Evolutionary conservation across 1,139 yeast genomes (phyloP).

Genomic region (Kodamaea suecica): DNA sequence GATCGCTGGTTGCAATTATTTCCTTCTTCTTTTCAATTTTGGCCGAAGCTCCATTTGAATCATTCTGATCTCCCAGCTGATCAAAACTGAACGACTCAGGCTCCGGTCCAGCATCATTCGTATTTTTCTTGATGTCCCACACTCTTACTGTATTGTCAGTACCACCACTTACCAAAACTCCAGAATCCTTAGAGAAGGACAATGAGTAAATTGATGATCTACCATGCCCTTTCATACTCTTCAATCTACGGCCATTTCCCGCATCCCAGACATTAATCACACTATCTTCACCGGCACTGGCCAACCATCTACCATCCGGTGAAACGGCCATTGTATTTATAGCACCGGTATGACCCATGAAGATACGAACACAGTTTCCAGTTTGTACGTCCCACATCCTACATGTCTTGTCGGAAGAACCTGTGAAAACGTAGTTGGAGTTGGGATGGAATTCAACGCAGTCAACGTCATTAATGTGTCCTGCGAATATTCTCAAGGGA

Average conservation of each 20-base stretch:
- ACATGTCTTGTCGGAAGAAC: constrained; percentile 92
- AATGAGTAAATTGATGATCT: constrained; percentile 81
- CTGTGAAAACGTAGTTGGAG: constrained; percentile 89
- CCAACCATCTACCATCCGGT: constrained; percentile 96
- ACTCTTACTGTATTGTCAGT: constrained; percentile 92
- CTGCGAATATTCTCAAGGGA: constrained; percentile 94
- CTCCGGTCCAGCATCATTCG: constrained; percentile 74
- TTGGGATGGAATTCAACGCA: constrained; percentile 95
- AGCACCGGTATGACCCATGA: constrained; percentile 90
- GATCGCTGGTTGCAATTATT: constrained; percentile 78
- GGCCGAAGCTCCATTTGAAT: constrained; percentile 13
- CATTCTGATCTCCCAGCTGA: constrained; percentile 18
- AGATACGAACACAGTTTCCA: constrained; percentile 90
- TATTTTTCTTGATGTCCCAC: constrained; percentile 90
- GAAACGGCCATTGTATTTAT: constrained; percentile 83
- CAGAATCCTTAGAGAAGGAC: constrained; percentile 83
- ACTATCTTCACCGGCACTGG: constrained; percentile 93
- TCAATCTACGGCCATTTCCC: constrained; percentile 83
- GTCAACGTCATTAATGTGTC: constrained; percentile 95
- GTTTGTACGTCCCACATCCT: constrained; percentile 96
- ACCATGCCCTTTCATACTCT: constrained; percentile 89
- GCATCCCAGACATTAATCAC: constrained; percentile 91
- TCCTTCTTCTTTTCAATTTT: constrained; percentile 50
- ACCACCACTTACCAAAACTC: constrained; percentile 86
- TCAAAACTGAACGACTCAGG: constrained; percentile 64